Percentiles rank a stretch among this genome's conserved stretches.
phyloP scores from a whole-genome alignment of 805 yeast genomes.

The Lipomyces chichibuensis region DNA sequence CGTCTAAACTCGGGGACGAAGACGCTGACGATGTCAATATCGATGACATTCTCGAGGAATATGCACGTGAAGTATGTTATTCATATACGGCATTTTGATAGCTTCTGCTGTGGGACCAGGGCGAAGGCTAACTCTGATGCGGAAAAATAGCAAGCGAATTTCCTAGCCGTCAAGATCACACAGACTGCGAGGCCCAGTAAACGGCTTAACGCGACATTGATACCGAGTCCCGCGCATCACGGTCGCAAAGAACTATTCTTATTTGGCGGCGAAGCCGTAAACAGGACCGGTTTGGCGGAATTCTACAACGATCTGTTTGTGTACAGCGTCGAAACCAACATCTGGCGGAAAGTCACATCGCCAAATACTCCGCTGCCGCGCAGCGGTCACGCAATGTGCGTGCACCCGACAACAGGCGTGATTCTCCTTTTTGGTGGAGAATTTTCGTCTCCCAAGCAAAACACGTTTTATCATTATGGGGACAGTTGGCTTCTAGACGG shows the following conservation, averaged over 20 bases:
- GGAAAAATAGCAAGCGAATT: slow-evolving; percentile 73
- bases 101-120: neutral
- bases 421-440: slow-evolving; percentile 93
- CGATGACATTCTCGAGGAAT: slow-evolving; percentile 77
- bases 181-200: slow-evolving; percentile 61
- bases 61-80: slow-evolving; percentile 51
- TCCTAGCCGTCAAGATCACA: slow-evolving; percentile 67
- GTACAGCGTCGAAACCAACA: slow-evolving; percentile 73
- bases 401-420: slow-evolving; percentile 82
- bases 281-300: slow-evolving; percentile 53
- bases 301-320: slow-evolving; percentile 82
- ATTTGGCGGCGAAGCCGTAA: slow-evolving; percentile 86
- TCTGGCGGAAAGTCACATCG: slow-evolving; percentile 78
- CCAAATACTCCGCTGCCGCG: slow-evolving; percentile 90
- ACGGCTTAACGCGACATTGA: slow-evolving; percentile 74
- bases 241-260: slow-evolving; percentile 69
- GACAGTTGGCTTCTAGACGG: slow-evolving; percentile 95
- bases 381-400: slow-evolving; percentile 90
- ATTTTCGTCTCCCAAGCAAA: slow-evolving; percentile 93
- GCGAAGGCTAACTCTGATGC: neutral
- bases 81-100: neutral
- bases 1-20: slow-evolving; percentile 74
- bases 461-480: slow-evolving; percentile 93
- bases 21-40: slow-evolving; percentile 77
- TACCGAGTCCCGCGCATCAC: slow-evolving; percentile 73